These are phyloP conservation scores for Wickerhamomyces rabaulensis DNA, from an alignment of 805 yeast species.

Conservation along the genomic window DNA sequence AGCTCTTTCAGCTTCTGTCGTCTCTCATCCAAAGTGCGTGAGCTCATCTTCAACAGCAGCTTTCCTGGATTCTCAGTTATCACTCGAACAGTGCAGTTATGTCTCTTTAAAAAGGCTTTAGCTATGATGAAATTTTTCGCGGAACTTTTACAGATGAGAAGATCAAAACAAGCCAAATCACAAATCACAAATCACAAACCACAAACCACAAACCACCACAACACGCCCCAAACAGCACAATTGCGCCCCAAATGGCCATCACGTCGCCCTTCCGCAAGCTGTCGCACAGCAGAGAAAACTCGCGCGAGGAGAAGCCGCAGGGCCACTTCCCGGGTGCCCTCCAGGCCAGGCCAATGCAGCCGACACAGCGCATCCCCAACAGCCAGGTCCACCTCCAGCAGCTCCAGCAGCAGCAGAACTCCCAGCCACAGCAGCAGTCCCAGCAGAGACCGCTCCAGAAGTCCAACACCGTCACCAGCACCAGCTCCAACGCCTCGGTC, in stretches of 20 bases:
- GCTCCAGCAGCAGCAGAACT: slow-evolving; percentile 15
- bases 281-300: slow-evolving; percentile 28
- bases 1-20: slow-evolving; percentile 24
- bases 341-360: slow-evolving; percentile 13
- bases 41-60: not conserved
- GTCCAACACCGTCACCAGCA: slow-evolving; percentile 23
- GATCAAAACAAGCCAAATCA: too few species aligned
- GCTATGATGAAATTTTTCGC: not conserved
- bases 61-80: too few species aligned
- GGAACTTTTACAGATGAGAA: not conserved
- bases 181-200: too few species aligned
- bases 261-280: slow-evolving; percentile 31
- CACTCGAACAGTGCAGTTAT: too few species aligned
- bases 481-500: slow-evolving; percentile 24
- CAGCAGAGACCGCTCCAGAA: slow-evolving; percentile 19
- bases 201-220: too few species aligned
- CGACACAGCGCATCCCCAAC: not conserved
- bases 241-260: slow-evolving; percentile 20
- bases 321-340: not conserved
- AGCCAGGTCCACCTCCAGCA: slow-evolving; percentile 9
- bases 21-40: not conserved
- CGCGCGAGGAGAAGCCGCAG: slow-evolving; percentile 22
- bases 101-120: too few species aligned
- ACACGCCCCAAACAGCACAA: too few species aligned
- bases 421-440: slow-evolving; percentile 13